phyloP scores from a whole-genome alignment of 352 stramenopile species.

The Phytophthora brassicae region DNA sequence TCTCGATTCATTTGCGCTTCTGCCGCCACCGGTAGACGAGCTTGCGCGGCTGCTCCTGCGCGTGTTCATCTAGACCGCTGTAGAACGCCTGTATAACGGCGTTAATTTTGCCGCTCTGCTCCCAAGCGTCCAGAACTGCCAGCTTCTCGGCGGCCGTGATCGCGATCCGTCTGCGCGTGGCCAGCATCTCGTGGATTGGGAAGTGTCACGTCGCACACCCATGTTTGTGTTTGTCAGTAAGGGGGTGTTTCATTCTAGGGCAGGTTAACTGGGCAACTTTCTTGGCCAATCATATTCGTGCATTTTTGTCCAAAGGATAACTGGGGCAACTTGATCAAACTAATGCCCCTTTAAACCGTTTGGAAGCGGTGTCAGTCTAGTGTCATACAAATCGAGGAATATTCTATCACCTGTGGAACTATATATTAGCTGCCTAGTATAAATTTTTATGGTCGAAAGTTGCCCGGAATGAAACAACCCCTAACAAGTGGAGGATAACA shows the following conservation, averaged over 20 bases:
- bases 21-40: not conserved
- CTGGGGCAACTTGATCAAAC: too few relatives aligned
- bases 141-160: not conserved
- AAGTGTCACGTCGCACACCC: not conserved
- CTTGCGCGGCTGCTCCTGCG: not conserved
- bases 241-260: too few relatives aligned
- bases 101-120: not conserved
- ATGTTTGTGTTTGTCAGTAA: constrained; percentile 6
- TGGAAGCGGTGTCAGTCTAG: too few relatives aligned
- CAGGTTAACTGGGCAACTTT: too few relatives aligned
- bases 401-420: too few relatives aligned
- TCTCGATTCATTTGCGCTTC: not conserved
- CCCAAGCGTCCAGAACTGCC: not conserved
- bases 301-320: too few relatives aligned
- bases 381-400: too few relatives aligned
- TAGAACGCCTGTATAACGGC: not conserved
- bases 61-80: not conserved
- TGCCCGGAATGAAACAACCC: too few relatives aligned
- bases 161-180: not conserved
- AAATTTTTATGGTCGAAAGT: too few relatives aligned
- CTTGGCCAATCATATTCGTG: too few relatives aligned
- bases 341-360: too few relatives aligned
- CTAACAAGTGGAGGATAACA: constrained; percentile 2
- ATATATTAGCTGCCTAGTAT: too few relatives aligned
- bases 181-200: constrained; percentile 3